Percentiles rank a stretch among this genome's conserved stretches.
Conservation (phyloP, 805 yeast species). For the Hermanozyma aechmeae region DNA sequence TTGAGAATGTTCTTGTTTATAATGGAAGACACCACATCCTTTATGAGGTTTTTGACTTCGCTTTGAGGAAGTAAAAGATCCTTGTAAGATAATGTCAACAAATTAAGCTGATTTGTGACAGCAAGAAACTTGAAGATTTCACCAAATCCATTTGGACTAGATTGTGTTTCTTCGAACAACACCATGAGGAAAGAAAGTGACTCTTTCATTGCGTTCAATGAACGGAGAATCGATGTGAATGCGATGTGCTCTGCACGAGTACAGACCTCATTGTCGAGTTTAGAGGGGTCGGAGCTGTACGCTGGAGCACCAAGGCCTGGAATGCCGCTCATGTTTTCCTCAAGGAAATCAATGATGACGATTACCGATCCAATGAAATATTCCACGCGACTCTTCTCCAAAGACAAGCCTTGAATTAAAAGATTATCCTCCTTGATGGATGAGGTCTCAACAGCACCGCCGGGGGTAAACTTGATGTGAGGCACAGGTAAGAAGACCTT, state of each 20-base stretch:
- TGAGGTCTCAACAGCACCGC: slow-evolving; percentile 27
- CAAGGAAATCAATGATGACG: slow-evolving; percentile 61
- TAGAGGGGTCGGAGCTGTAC: slow-evolving; percentile 39
- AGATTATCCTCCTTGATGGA: slow-evolving; percentile 36
- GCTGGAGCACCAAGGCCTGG: slow-evolving; percentile 55
- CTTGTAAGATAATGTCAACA: slow-evolving; percentile 59
- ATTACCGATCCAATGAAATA: slow-evolving; percentile 63
- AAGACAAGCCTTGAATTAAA: slow-evolving; percentile 35
- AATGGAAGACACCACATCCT: slow-evolving; percentile 80
- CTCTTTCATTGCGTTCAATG: slow-evolving; percentile 74
- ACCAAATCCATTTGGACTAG: slow-evolving; percentile 36
- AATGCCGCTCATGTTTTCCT: slow-evolving; percentile 51
- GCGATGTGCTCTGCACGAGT: slow-evolving; percentile 89
- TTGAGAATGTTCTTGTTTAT: slow-evolving; percentile 80
- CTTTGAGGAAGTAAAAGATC: slow-evolving; percentile 69
- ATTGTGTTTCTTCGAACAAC: slow-evolving; percentile 60
- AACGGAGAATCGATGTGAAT: slow-evolving; percentile 63
- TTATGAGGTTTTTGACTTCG: slow-evolving; percentile 55
- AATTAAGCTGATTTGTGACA: slow-evolving; percentile 55
- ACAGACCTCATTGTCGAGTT: slow-evolving; percentile 55
- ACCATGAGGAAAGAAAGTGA: slow-evolving; percentile 83
- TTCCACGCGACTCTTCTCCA: slow-evolving; percentile 47
- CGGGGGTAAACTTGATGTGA: slow-evolving; percentile 25
- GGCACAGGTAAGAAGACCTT: slow-evolving; percentile 51
- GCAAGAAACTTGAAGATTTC: slow-evolving; percentile 66